These are phyloP conservation scores for Chloropicon primus DNA, from an alignment of 139 green algal genomes.

Conservation along the genomic window DNA sequence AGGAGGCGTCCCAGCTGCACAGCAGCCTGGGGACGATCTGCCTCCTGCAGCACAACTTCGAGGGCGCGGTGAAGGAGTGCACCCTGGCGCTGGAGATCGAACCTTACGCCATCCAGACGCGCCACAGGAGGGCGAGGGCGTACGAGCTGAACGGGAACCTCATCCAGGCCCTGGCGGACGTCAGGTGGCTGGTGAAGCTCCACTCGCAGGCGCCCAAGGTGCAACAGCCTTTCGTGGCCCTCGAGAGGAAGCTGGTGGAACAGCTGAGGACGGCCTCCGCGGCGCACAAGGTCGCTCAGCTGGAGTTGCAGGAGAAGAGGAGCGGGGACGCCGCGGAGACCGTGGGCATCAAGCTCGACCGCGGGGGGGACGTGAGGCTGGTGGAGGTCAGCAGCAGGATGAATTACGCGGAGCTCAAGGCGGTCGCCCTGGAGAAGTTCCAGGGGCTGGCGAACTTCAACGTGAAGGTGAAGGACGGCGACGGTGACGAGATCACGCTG, in stretches of 20 bases:
- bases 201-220: background rate
- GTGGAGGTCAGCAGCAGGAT: conserved; percentile 23
- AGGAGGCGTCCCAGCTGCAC: background rate
- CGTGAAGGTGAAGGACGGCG: conserved; percentile 48
- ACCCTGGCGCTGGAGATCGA: conserved; percentile 37
- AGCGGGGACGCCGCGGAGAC: too few species aligned
- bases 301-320: background rate
- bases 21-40: background rate
- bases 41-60: conserved; percentile 36
- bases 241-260: background rate
- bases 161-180: conserved; percentile 62
- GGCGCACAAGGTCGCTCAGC: background rate
- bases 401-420: conserved; percentile 16
- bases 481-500: conserved; percentile 62
- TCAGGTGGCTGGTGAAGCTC: conserved; percentile 35
- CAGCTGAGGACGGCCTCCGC: conserved; percentile 26
- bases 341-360: background rate
- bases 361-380: conserved; percentile 11
- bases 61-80: conserved; percentile 68
- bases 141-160: conserved; percentile 61
- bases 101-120: conserved; percentile 39
- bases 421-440: conserved; percentile 24
- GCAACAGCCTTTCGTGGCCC: background rate
- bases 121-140: conserved; percentile 32
- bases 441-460: conserved; percentile 21